Percentiles rank a stretch among this genome's conserved stretches.
Conservation (phyloP, 1,139 yeast species). For the Candida mesenterica region DNA sequence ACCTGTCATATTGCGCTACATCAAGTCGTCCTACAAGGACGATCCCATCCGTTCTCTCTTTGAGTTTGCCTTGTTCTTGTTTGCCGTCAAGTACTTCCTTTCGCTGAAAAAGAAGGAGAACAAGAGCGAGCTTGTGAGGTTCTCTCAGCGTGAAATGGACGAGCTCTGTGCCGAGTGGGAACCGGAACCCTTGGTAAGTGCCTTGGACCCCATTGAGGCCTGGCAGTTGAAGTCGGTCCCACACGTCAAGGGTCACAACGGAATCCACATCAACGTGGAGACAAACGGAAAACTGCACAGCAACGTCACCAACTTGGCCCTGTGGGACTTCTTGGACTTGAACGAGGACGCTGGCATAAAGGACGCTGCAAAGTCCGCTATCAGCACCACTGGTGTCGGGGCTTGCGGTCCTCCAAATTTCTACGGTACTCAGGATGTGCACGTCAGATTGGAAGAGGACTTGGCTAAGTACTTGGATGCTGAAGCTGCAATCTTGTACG, state of each 20-base stretch:
- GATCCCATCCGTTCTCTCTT: constrained; percentile 90
- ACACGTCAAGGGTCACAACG: constrained; percentile 54
- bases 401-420: constrained; percentile 99
- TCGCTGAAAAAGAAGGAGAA: constrained; percentile 79
- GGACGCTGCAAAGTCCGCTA: constrained; percentile 56
- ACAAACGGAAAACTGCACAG: constrained; percentile 17
- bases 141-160: constrained; percentile 70
- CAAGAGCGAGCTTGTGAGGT: constrained; percentile 65
- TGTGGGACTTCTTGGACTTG: constrained; percentile 62
- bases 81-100: constrained; percentile 82
- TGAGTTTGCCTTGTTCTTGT: constrained; percentile 74
- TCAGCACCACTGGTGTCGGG: constrained; percentile 84
- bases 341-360: constrained; percentile 47
- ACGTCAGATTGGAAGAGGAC: constrained; percentile 74
- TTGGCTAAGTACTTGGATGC: constrained; percentile 73
- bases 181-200: constrained; percentile 76
- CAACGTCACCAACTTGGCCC: constrained; percentile 59
- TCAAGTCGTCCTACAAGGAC: constrained; percentile 85
- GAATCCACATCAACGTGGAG: constrained; percentile 43
- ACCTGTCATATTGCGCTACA: constrained; percentile 66
- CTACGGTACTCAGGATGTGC: constrained; percentile 94
- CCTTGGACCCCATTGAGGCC: constrained; percentile 49
- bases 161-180: constrained; percentile 88
- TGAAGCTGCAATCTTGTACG: constrained; percentile 79
- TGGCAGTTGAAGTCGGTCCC: constrained; percentile 70